Evolutionary conservation across 257 asterid genomes (phyloP).

Genomic region (Nicotiana benthamiana): DNA sequence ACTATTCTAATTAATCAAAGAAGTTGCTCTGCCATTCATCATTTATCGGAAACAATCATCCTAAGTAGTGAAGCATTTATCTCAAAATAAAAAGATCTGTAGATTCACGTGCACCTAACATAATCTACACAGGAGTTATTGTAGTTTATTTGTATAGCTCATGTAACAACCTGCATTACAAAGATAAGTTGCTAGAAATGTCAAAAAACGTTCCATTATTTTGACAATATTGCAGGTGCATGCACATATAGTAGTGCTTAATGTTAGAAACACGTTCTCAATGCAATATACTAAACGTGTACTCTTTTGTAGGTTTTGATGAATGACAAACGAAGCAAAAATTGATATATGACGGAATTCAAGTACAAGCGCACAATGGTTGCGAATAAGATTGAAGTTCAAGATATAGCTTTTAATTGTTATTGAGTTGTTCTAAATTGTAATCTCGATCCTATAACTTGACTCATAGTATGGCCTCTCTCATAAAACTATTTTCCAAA

Average conservation of each 20-base stretch:
- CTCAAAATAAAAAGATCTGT: neutral
- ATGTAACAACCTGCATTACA: neutral
- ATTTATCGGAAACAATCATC: neutral
- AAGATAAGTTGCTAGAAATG: neutral
- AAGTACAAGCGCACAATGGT: too few relatives aligned
- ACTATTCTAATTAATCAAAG: neutral
- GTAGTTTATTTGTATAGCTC: neutral
- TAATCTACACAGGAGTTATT: neutral
- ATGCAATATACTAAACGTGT: too few relatives aligned
- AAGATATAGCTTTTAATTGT: too few relatives aligned
- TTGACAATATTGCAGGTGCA: neutral
- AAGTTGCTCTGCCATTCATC: neutral
- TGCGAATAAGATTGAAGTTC: too few relatives aligned
- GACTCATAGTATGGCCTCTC: too few relatives aligned
- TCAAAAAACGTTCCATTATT: neutral
- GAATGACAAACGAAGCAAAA: too few relatives aligned
- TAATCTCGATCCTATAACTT: too few relatives aligned
- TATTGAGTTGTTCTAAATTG: too few relatives aligned
- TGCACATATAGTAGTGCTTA: neutral
- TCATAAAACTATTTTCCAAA: too few relatives aligned
- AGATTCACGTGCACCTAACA: neutral
- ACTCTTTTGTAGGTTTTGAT: too few relatives aligned
- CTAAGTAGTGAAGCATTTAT: neutral
- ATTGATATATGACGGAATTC: too few relatives aligned
- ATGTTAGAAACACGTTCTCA: too few relatives aligned